phyloP scores from a whole-genome alignment of 768 basidiomycete species.

The Peribolospora baueri region DNA sequence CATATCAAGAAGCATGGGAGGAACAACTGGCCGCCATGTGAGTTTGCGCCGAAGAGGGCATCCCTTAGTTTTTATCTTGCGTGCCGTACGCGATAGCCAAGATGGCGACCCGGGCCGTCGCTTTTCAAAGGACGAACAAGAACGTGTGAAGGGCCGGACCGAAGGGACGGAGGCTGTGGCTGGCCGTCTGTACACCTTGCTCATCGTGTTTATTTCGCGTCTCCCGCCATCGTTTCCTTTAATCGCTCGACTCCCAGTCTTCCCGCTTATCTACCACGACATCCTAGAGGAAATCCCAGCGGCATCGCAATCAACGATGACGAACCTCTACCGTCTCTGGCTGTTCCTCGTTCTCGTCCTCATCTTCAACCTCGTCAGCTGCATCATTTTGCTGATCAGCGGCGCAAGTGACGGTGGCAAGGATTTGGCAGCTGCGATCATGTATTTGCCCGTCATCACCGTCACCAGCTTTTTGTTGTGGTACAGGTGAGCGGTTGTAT shows the following conservation, averaged over 20 bases:
- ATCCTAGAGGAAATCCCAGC: constrained; percentile 76
- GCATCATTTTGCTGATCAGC: constrained; percentile 56
- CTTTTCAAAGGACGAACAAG: background rate
- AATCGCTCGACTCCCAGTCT: constrained; percentile 30
- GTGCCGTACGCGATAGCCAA: constrained; percentile 10
- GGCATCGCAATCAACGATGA: constrained; percentile 49
- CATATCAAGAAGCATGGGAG: constrained; percentile 48
- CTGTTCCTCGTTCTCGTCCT: constrained; percentile 61
- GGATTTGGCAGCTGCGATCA: constrained; percentile 59
- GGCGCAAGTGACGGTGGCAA: constrained; percentile 37
- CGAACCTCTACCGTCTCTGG: constrained; percentile 79
- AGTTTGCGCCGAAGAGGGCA: constrained; percentile 16
- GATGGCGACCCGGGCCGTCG: background rate
- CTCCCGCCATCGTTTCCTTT: background rate
- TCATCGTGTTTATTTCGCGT: background rate
- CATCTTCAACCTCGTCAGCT: constrained; percentile 70
- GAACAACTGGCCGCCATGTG: constrained; percentile 86
- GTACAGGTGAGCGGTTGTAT: constrained; percentile 40
- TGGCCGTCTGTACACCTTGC: background rate
- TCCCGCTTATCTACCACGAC: constrained; percentile 80
- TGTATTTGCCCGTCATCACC: constrained; percentile 53
- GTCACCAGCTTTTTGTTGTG: constrained; percentile 67
- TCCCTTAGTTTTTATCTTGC: constrained; percentile 5
- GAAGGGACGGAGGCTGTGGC: background rate
- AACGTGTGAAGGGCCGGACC: background rate